These are phyloP conservation scores for Cystofilobasidium capitatum DNA, from an alignment of 768 basidiomycete genomes.

Conservation along the genomic window DNA sequence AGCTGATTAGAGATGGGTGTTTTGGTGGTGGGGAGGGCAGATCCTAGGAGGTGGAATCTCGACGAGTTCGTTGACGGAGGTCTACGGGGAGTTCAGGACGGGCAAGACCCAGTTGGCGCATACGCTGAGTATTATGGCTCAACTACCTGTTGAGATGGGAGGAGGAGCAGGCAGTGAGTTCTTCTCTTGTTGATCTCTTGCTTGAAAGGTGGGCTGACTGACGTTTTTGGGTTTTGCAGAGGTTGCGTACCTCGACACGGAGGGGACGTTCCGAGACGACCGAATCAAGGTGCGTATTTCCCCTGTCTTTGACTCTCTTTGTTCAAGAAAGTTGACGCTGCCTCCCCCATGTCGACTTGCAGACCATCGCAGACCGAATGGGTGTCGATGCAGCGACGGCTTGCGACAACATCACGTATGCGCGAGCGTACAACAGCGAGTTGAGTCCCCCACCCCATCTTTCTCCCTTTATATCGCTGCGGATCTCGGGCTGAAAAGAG, in stretches of 20 bases:
- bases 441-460: too few relatives aligned
- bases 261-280: constrained; percentile 25
- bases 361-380: constrained; percentile 24
- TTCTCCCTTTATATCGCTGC: background rate
- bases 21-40: too few relatives aligned
- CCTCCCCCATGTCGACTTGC: background rate
- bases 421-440: background rate
- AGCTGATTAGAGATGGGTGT: too few relatives aligned
- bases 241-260: constrained; percentile 26
- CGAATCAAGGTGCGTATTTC: constrained; percentile 14
- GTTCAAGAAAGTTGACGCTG: background rate
- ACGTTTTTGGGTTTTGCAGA: background rate
- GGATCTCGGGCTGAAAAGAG: background rate
- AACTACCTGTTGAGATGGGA: constrained; percentile 26
- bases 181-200: background rate
- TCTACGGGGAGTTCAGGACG: constrained; percentile 25
- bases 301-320: background rate
- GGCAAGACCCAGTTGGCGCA: constrained; percentile 25
- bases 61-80: constrained; percentile 25
- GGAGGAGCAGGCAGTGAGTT: constrained; percentile 25
- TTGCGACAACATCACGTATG: constrained; percentile 3
- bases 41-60: constrained; percentile 23
- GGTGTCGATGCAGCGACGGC: constrained; percentile 22
- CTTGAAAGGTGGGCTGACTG: background rate
- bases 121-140: constrained; percentile 21